A percentile compares a stretch with the other conserved stretches of the same genome.
Conservation (phyloP, 1,284 basidiomycete genomes). For the Cutaneotrichosporon arboriforme region DNA sequence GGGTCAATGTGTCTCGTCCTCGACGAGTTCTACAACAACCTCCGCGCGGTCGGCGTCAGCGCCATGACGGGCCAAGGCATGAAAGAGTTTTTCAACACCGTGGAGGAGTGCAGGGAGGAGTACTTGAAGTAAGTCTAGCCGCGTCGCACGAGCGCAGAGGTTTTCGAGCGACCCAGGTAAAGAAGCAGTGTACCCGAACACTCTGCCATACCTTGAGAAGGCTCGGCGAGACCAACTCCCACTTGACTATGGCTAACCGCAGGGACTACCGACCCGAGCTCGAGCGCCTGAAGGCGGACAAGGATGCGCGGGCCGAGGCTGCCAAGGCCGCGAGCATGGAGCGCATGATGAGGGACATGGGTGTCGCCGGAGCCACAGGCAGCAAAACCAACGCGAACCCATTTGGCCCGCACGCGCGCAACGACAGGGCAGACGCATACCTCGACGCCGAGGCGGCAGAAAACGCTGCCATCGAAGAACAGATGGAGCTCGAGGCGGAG, state of each 20-base stretch:
- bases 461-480: slow-evolving; percentile 52
- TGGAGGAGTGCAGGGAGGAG: slow-evolving; percentile 77
- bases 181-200: no score
- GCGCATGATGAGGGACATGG: slow-evolving; percentile 79
- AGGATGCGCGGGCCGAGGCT: slow-evolving; percentile 57
- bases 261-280: slow-evolving; percentile 92
- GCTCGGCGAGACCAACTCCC: no score
- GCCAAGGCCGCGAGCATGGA: slow-evolving; percentile 68
- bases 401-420: slow-evolving; percentile 45
- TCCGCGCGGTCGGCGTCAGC: slow-evolving; percentile 91
- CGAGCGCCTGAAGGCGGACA: slow-evolving; percentile 57
- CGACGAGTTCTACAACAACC: slow-evolving; percentile 97
- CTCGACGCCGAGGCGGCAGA: slow-evolving; percentile 36
- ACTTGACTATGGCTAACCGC: slow-evolving; percentile 4
- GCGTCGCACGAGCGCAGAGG: neutral
- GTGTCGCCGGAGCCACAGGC: slow-evolving; percentile 61
- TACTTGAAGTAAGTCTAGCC: slow-evolving; percentile 66
- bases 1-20: slow-evolving; percentile 97
- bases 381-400: slow-evolving; percentile 49
- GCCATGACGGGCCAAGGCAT: slow-evolving; percentile 92
- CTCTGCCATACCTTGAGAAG: neutral
- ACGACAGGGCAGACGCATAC: slow-evolving; percentile 41
- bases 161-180: no score
- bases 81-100: slow-evolving; percentile 82
- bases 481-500: slow-evolving; percentile 49